These are phyloP conservation scores for Leccinum arenicola DNA, from an alignment of 768 basidiomycete genomes.

Conservation along the genomic window DNA sequence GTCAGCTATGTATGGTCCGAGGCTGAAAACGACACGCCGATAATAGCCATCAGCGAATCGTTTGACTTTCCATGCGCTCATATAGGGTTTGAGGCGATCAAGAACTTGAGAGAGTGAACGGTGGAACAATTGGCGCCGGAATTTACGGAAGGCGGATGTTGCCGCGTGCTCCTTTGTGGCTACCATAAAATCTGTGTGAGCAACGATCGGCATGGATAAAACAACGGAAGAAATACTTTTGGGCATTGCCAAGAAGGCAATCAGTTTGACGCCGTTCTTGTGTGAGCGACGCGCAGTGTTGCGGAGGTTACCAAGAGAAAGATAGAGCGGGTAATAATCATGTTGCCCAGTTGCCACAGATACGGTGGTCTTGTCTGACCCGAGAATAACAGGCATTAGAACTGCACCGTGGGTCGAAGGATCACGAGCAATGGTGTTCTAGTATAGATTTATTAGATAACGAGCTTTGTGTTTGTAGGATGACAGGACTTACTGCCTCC, in stretches of 20 bases:
- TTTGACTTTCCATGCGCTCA: neutral
- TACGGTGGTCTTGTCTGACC: neutral
- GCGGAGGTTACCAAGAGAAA: neutral
- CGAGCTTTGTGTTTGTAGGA: neutral
- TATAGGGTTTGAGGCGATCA: neutral
- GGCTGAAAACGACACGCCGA: neutral
- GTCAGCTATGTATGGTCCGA: neutral
- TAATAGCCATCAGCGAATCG: neutral
- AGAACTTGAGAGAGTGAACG: neutral
- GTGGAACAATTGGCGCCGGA: neutral
- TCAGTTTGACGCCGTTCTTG: neutral
- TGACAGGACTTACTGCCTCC: neutral
- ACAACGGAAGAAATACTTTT: neutral
- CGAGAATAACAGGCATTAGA: neutral
- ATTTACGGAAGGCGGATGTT: neutral
- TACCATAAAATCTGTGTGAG: neutral
- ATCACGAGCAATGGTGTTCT: neutral
- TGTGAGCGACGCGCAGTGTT: neutral
- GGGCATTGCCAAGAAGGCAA: neutral
- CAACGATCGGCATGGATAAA: too few relatives aligned
- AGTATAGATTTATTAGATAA: neutral
- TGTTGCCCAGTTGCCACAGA: neutral
- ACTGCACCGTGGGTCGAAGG: neutral
- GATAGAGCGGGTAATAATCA: neutral
- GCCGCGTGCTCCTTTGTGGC: neutral